Base-by-base conservation (phyloP, 306 rosid species). In the Pterocarpus santalinus region DNA sequence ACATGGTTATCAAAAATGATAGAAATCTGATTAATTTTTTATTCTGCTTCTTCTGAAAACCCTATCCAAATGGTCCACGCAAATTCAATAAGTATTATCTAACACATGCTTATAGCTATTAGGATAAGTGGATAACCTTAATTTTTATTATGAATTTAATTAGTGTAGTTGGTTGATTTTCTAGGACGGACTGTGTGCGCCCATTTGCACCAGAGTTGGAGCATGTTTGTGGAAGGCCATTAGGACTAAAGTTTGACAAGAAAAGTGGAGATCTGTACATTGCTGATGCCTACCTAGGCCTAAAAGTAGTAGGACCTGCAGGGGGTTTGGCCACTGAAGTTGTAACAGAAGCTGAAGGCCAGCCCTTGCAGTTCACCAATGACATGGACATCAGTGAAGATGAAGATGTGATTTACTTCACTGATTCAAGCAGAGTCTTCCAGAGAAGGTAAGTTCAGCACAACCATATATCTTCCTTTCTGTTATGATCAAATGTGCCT, bases 211-310 rank as follows among this genome's bases (percentile, higher is more conserved):
- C 80, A 41, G 95, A 95, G 60, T 36, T 90, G 89, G 99, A 95
- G 89, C 98, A 93, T 69, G 69, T 90, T 43, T 95, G 99, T 79
- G 99, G 98, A 81, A 89, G 98, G 76, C 99, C 98, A 34, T 83
- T 95, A 73, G 99, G 98, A 53, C 81, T 93, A 17, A 88, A 80
- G 57, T 95, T 93, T 53, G 92, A 91, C 38, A 88, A 87, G 90
- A 89, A 88, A 83, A 95, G 72, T 36, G 97, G 97, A 76, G 94
- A 95, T 74, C 86, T 95, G 17, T 95, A 91, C 58, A 89, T 91
- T 33, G 99, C 99, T 4, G 99, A 95, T 83, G 95, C 98, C 65
- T 95, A 95, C 80, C 82, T 91, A 0, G 99, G 99, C 81, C 93
- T 95, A 69, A 89, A 88, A 76, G 93, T 91, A 5, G 98, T 90